Evolutionary conservation across 169 alveolate species (phyloP).

Genomic region (Cystoisospora suis): DNA sequence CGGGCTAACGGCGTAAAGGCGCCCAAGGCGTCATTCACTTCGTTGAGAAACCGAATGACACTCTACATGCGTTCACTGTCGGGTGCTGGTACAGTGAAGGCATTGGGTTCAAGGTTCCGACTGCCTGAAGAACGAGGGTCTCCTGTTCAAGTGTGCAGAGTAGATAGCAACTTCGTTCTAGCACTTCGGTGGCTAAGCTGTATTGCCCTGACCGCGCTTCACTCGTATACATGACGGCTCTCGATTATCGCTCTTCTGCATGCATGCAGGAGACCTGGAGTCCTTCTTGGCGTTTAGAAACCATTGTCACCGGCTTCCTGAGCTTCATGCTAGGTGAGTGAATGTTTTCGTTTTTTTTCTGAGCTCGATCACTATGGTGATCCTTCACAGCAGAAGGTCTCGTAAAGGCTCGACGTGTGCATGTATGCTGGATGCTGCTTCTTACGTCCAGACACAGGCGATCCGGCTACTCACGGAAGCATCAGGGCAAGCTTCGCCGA

Average conservation of each 20-base stretch:
- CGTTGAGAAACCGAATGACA: no score
- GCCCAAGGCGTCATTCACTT: no score
- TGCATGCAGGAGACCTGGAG: slow-evolving; percentile 67
- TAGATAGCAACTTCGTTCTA: no score
- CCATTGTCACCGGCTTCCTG: slow-evolving; percentile 43
- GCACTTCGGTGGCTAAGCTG: no score
- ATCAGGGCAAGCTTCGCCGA: not conserved
- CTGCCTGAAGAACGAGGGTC: no score
- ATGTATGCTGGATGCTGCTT: not conserved
- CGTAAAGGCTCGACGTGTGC: not conserved
- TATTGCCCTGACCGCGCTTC: no score
- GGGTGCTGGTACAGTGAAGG: no score
- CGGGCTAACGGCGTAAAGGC: no score
- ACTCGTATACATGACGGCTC: no score
- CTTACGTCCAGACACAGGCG: not conserved
- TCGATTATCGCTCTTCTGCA: not conserved
- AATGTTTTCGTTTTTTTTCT: not conserved
- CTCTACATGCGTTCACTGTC: no score
- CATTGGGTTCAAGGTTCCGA: no score
- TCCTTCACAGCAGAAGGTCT: not conserved
- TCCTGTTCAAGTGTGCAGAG: no score
- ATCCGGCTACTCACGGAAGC: slow-evolving; percentile 8
- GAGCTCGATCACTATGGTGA: not conserved
- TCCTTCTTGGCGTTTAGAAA: slow-evolving; percentile 73
- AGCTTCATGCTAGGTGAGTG: slow-evolving; percentile 38